Base-by-base conservation (phyloP, 2,329 filamentous ascomycete species). In the Alternaria triticimaculans region DNA sequence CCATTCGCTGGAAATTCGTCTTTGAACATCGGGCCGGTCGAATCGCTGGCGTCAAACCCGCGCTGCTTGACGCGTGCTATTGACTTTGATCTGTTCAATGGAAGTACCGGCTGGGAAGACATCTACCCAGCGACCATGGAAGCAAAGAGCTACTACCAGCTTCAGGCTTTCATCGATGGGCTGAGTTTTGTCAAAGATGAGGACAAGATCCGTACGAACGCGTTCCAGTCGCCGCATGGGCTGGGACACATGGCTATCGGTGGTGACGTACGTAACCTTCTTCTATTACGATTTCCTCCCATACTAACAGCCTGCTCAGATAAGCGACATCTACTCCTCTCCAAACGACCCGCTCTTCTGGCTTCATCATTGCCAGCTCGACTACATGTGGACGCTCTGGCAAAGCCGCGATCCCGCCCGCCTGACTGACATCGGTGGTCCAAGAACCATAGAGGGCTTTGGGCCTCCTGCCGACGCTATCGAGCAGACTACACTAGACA, bases 301-400 rank as follows among this genome's bases (percentile, higher is more conserved):
- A 37, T 20, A n/a, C 26, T 51, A 2, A 33, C 18, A 51, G 2
- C 12, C 18, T 12, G 11, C 1, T 3, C 1, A 51, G 49, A 51
- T 51, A 0, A 51, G 26, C 12, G 49, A 51, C 2, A 51, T 51
- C 28, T 51, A 37, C 18, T 51, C 49, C 8, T 51, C 49, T 8
- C 49, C 49, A 12, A 51, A 51, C 9, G 49, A 51, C 2, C 28
- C 49, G 8, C 26, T 51, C 18, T 37, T 51, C 8, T 51, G 49
- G 49, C 49, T 51, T 2, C 49, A 51, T 12, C 49, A 51, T 23
- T 21, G 18, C 3, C 49, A 51, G 30, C 49, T 51, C 18, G 49
- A 51, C 28, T 51, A 51, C 49, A 51, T 51, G 49, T 51, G 49
- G 49, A 14, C 49, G 14, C 49, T 51, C 18, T 51, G 49, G 49